Evolutionary conservation across 176 grass and related monocot genomes (phyloP).

Genomic region (Carex myosuroides): DNA sequence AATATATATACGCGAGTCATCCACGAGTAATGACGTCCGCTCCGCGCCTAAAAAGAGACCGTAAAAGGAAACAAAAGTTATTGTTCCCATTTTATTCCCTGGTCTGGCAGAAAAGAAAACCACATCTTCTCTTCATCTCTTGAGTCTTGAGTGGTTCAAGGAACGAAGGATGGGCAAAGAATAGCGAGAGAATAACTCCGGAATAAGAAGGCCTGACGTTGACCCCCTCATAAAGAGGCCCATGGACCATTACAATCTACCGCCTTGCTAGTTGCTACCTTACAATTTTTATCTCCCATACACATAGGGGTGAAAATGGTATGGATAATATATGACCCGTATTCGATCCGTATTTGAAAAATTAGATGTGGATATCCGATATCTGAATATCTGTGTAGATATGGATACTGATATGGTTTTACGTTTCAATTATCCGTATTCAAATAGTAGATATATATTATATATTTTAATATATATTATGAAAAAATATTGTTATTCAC

Average conservation of each 20-base stretch:
- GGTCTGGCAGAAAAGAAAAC: not conserved
- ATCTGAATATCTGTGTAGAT: too few relatives aligned
- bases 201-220: conserved; percentile 22
- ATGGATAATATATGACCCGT: too few relatives aligned
- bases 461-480: too few relatives aligned
- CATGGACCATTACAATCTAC: not conserved
- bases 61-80: conserved; percentile 11
- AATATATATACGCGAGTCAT: not conserved
- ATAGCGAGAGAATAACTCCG: conserved; percentile 20
- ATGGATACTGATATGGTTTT: too few relatives aligned
- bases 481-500: too few relatives aligned
- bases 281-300: too few relatives aligned
- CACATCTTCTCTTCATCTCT: not conserved
- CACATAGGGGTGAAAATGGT: too few relatives aligned
- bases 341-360: too few relatives aligned
- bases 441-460: too few relatives aligned
- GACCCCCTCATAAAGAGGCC: not conserved
- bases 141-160: not conserved
- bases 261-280: not conserved
- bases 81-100: conserved; percentile 5
- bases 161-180: conserved; percentile 2
- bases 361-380: too few relatives aligned
- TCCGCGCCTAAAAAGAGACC: not conserved
- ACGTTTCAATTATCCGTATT: too few relatives aligned
- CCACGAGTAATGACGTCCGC: conserved; percentile 2